Evolutionary conservation across 1,139 yeast species (phyloP).

Genomic region (Dujonia santamariae): DNA sequence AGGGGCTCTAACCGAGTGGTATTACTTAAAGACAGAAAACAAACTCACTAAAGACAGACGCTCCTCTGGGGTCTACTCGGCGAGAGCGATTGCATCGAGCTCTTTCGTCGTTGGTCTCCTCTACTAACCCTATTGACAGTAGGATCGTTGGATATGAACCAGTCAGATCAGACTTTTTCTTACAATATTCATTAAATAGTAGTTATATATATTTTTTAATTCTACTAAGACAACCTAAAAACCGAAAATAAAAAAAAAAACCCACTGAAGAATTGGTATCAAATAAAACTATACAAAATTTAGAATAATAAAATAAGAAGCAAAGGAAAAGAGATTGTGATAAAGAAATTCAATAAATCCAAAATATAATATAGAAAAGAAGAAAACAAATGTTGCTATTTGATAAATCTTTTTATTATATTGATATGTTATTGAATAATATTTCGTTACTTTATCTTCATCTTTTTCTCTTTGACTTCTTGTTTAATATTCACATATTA

Average conservation of each 20-base stretch:
- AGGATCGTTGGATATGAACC: too few species aligned
- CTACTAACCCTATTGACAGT: too few species aligned
- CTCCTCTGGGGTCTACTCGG: too few species aligned
- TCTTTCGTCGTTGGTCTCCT: too few species aligned
- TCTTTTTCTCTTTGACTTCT: background rate
- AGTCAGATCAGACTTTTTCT: too few species aligned
- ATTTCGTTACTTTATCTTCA: background rate
- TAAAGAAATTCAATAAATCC: background rate
- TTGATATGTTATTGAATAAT: background rate
- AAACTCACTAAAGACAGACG: too few species aligned
- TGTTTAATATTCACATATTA: background rate
- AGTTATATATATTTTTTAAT: background rate
- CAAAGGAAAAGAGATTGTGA: background rate
- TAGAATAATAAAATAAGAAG: background rate
- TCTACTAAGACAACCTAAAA: conserved; percentile 3
- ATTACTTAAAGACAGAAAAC: too few species aligned
- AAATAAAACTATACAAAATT: conserved; percentile 1
- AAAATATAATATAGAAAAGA: background rate
- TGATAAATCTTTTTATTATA: background rate
- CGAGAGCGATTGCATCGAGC: too few species aligned
- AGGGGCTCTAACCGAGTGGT: too few species aligned
- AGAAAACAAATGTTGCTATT: background rate
- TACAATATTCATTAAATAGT: background rate
- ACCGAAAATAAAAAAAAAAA: conserved; percentile 8
- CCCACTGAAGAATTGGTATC: conserved; percentile 7